phyloP scores from a whole-genome alignment of 177 flowering plant species.

The Vitis hybrid region DNA sequence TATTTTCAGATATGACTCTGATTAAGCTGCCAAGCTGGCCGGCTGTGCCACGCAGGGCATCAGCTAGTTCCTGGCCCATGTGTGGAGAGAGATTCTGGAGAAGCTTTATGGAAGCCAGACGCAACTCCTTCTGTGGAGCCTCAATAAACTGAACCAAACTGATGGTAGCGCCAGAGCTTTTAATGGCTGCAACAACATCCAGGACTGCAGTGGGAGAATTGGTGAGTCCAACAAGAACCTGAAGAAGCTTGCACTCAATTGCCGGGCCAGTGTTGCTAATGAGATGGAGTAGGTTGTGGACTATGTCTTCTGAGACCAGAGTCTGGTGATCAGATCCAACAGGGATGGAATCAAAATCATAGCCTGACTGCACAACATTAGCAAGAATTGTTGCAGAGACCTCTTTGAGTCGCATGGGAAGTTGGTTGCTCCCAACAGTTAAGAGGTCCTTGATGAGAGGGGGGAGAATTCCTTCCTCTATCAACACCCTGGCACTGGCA shows the following conservation, averaged over 20 bases:
- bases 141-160: conserved; percentile 97
- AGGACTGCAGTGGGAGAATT: conserved; percentile 48
- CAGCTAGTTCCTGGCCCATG: conserved; percentile 88
- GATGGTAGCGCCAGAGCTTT: conserved; percentile 85
- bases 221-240: conserved; percentile 96
- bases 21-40: conserved; percentile 82
- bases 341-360: conserved; percentile 60
- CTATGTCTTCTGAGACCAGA: conserved; percentile 80
- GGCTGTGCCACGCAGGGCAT: conserved; percentile 67
- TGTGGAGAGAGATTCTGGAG: conserved; percentile 79
- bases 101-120: conserved; percentile 80
- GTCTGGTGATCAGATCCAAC: conserved; percentile 79
- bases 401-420: conserved; percentile 86
- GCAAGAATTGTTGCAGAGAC: conserved; percentile 91
- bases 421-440: conserved; percentile 67
- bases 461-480: conserved; percentile 86
- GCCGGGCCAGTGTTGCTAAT: conserved; percentile 98
- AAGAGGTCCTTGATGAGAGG: conserved; percentile 88
- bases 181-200: conserved; percentile 78
- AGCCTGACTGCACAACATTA: conserved; percentile 73
- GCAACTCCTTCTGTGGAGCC: conserved; percentile 80
- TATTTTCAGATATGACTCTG: conserved; percentile 55
- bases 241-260: conserved; percentile 92
- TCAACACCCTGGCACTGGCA: conserved; percentile 67
- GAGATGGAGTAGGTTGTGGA: conserved; percentile 84